phyloP scores from a whole-genome alignment of 1,139 yeast genomes.

The Suhomyces kunorum region DNA sequence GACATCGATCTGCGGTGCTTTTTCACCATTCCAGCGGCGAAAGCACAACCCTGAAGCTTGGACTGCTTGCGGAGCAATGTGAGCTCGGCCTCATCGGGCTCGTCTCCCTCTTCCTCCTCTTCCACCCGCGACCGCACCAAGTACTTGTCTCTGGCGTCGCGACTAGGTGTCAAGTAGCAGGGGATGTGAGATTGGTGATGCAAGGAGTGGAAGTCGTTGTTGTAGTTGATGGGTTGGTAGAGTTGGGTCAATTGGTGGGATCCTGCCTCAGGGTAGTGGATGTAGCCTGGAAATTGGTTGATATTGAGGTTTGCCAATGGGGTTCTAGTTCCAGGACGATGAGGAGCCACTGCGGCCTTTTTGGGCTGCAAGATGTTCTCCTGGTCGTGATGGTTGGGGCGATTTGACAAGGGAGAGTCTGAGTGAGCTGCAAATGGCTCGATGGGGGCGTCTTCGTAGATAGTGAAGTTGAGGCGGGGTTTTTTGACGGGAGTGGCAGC shows the following conservation, averaged over 20 bases:
- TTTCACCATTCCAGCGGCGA: conserved; percentile 17
- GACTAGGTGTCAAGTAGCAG: conserved; percentile 37
- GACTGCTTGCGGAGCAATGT: conserved; percentile 19
- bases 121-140: conserved; percentile 25
- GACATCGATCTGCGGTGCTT: conserved; percentile 41
- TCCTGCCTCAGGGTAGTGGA: conserved; percentile 15
- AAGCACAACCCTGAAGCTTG: conserved; percentile 5
- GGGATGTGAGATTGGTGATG: conserved; percentile 40
- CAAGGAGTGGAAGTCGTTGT: conserved; percentile 36
- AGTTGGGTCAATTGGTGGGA: conserved; percentile 29
- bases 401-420: conserved; percentile 22
- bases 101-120: conserved; percentile 31
- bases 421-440: conserved; percentile 2
- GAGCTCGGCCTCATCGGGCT: conserved; percentile 32
- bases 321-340: conserved; percentile 20
- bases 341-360: conserved; percentile 18
- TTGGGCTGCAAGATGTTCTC: conserved; percentile 50
- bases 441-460: conserved; percentile 36
- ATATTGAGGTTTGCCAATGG: conserved; percentile 40
- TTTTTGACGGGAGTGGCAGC: conserved; percentile 18
- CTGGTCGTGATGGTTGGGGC: conserved; percentile 39
- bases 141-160: conserved; percentile 27
- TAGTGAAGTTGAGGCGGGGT: conserved; percentile 33
- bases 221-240: conserved; percentile 35
- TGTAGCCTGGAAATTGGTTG: conserved; percentile 37